A percentile compares a stretch with the other conserved stretches of the same genome.
phyloP scores from a whole-genome alignment of 495 filamentous ascomycete genomes.

The Lichina pygmaea region DNA sequence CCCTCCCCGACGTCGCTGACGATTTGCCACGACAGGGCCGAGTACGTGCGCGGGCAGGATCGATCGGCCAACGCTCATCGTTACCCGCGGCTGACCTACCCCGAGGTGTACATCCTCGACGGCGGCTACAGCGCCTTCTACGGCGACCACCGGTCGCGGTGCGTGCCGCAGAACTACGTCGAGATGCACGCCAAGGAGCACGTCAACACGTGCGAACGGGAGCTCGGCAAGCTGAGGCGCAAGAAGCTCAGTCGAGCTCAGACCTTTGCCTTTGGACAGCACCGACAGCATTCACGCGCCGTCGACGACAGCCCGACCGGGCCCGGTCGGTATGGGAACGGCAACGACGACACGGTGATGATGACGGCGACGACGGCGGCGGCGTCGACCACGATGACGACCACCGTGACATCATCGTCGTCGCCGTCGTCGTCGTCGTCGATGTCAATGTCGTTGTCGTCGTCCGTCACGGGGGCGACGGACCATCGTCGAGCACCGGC shows the following conservation, averaged over 20 bases:
- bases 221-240: constrained; percentile 66
- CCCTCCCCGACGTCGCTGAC: constrained; percentile 8
- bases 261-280: constrained; percentile 76
- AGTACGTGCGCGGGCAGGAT: constrained; percentile 66
- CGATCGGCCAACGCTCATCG: constrained; percentile 51
- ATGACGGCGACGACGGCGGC: neutral
- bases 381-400: neutral
- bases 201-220: constrained; percentile 71
- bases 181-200: constrained; percentile 84
- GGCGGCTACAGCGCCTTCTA: constrained; percentile 94
- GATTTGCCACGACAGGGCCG: constrained; percentile 20
- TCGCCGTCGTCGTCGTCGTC: too few relatives aligned
- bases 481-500: constrained; percentile 1
- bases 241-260: constrained; percentile 66
- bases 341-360: constrained; percentile 4
- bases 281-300: constrained; percentile 20
- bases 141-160: constrained; percentile 41
- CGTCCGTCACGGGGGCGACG: too few relatives aligned
- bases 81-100: constrained; percentile 75
- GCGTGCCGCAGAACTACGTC: constrained; percentile 83
- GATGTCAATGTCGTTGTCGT: too few relatives aligned
- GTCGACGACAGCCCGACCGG: constrained; percentile 64
- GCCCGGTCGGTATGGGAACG: constrained; percentile 18
- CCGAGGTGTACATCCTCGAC: constrained; percentile 88
- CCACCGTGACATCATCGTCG: too few relatives aligned